Evolutionary conservation across 225 moss, liverwort and hornwort genomes (phyloP), one percentile per base, ranked within the genome.

Genomic region (Physcomitrellopsis africana): DNA sequence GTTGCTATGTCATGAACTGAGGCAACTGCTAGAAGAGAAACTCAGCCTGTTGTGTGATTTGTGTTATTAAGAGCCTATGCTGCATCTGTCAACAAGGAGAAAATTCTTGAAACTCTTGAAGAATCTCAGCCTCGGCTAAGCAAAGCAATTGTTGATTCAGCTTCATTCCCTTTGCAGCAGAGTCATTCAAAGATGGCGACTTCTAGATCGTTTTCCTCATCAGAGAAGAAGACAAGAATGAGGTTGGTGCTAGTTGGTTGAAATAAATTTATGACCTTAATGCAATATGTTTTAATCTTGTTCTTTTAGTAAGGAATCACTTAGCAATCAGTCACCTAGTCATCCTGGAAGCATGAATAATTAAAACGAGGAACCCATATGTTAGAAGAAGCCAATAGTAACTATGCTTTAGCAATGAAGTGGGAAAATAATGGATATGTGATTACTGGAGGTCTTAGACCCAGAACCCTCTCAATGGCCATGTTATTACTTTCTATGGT

Each of bases 91-190:
- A 93, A 93, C 82, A 95, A 91, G 85, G 93, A 93, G 85, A 95
- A 95, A 84, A 81, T 95, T 76, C 93, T 93, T 45, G 95, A 95
- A 90, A 95, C 93, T 64, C 93, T 95, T 72, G 95, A 95, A 86
- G 95, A 90, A 81, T 95, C 93, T 45, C 95, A 95, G 76, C 95
- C 95, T 77, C 91, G 91, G 58, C 76, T 95, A 74, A 95, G 93
- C 69, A 95, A 95, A 80, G 85, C 93, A 53, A 90, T 95, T 12
- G 91, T 95, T 75, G 91, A 93, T 80, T 93, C 95, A 10, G 91
- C 95, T 77, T 93, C 95, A 75, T 95, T 95, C 72, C 93, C 88
- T 74, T 86, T 93, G 83, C 85, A 93, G 82, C 89, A 93, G 74
- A 88, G 86, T 60, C 92, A 91, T 55, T 72, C 84, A n/a, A 92